Percentiles rank a stretch among this genome's conserved stretches.
These are phyloP conservation scores for Chenopodium quinoa DNA, from an alignment of 148 eudicot genomes.

Conservation along the genomic window DNA sequence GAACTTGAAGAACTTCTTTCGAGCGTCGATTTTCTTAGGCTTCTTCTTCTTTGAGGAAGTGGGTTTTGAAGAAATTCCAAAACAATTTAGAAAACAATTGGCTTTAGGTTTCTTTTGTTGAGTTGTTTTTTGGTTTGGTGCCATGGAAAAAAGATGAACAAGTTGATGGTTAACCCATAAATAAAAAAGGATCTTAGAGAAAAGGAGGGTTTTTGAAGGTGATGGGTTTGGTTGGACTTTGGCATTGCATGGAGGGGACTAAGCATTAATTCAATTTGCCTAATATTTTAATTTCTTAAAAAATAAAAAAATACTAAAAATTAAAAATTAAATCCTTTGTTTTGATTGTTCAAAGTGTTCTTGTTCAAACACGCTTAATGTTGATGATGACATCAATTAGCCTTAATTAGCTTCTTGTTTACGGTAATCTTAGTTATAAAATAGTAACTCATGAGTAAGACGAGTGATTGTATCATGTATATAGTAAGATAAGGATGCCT, in stretches of 20 bases:
- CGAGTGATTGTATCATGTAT: background rate
- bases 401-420: background rate
- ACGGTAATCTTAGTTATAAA: background rate
- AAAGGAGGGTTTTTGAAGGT: constrained; percentile 8
- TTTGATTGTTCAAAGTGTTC: constrained; percentile 6
- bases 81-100: constrained; percentile 16
- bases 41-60: background rate
- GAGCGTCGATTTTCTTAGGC: background rate
- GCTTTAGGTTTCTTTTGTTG: constrained; percentile 8
- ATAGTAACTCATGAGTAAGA: background rate
- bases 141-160: constrained; percentile 3
- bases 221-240: constrained; percentile 31
- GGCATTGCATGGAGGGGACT: constrained; percentile 18
- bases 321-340: background rate
- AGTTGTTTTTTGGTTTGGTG: constrained; percentile 11
- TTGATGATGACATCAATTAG: background rate
- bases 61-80: constrained; percentile 12
- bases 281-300: background rate
- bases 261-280: background rate
- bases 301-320: background rate
- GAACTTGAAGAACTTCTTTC: constrained; percentile 13
- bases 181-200: background rate
- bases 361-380: constrained; percentile 14
- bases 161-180: constrained; percentile 13
- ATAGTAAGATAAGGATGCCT: background rate